Percentiles rank a stretch among this genome's conserved stretches.
These are phyloP conservation scores for Nitzschia inconspicua DNA, from an alignment of 108 stramenopile genomes.

Conservation along the genomic window DNA sequence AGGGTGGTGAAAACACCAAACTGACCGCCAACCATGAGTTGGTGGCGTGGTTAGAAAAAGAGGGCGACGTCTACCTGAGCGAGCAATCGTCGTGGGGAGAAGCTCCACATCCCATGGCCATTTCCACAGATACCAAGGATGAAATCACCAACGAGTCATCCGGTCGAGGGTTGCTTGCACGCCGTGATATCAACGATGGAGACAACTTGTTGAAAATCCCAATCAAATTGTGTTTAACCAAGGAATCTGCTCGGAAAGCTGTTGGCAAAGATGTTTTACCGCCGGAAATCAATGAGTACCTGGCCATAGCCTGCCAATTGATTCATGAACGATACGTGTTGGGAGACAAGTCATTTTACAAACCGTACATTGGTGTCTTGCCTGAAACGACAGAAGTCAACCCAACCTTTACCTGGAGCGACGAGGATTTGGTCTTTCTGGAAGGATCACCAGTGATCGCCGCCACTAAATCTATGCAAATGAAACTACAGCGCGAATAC, in stretches of 20 bases:
- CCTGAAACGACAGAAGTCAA: conserved; percentile 88
- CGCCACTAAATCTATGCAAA: conserved; percentile 81
- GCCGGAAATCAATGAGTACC: conserved; percentile 87
- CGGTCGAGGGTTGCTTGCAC: conserved; percentile 87
- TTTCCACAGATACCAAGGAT: conserved; percentile 89
- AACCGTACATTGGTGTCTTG: conserved; percentile 87
- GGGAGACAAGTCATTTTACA: conserved; percentile 69
- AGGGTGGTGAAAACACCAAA: conserved; percentile 50
- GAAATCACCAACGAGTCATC: conserved; percentile 91
- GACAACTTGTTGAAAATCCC: conserved; percentile 87
- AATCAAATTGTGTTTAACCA: conserved; percentile 84
- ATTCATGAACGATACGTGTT: conserved; percentile 80
- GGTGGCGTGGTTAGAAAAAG: conserved; percentile 73
- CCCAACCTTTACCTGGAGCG: conserved; percentile 93
- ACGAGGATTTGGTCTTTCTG: conserved; percentile 86
- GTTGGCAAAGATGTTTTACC: conserved; percentile 68
- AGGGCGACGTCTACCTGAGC: conserved; percentile 76
- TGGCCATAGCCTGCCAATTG: conserved; percentile 93
- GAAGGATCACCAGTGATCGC: conserved; percentile 88
- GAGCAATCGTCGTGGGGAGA: conserved; percentile 87
- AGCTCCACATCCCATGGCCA: conserved; percentile 94
- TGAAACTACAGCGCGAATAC: conserved; percentile 87
- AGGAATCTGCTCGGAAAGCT: conserved; percentile 74
- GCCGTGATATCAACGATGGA: conserved; percentile 87
- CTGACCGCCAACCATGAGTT: conserved; percentile 69